phyloP scores from a whole-genome alignment of 371 early-diverging fungal genomes.

The Chytridiales sp. region DNA sequence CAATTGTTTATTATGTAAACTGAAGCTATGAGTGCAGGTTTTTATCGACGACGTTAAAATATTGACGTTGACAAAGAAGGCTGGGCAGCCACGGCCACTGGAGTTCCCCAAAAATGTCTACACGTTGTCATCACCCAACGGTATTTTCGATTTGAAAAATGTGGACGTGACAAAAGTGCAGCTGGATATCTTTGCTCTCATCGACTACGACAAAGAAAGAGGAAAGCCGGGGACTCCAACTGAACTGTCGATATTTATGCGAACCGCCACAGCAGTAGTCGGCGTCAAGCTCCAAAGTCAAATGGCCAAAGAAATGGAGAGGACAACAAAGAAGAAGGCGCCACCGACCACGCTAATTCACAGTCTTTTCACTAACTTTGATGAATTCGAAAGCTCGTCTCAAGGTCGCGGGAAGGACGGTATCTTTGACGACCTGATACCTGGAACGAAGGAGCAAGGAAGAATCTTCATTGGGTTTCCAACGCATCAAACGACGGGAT shows the following conservation, averaged over 20 bases:
- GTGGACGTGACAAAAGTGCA: slow-evolving; percentile 55
- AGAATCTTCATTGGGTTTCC: slow-evolving; percentile 86
- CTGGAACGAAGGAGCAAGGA: slow-evolving; percentile 67
- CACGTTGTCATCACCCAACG: slow-evolving; percentile 59
- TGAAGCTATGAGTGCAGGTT: slow-evolving; percentile 42
- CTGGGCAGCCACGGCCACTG: slow-evolving; percentile 64
- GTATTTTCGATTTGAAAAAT: slow-evolving; percentile 64
- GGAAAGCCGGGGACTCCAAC: slow-evolving; percentile 5
- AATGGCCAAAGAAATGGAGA: slow-evolving; percentile 77
- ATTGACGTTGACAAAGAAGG: slow-evolving; percentile 63
- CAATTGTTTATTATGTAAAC: slow-evolving; percentile 11
- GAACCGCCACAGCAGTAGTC: slow-evolving; percentile 67
- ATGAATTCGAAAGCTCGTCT: slow-evolving; percentile 75
- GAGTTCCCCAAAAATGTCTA: slow-evolving; percentile 44
- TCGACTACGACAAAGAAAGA: slow-evolving; percentile 22
- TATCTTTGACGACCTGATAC: slow-evolving; percentile 64
- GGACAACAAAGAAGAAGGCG: slow-evolving; percentile 86
- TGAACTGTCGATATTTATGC: slow-evolving; percentile 58
- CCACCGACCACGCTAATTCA: slow-evolving; percentile 73
- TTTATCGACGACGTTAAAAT: slow-evolving; percentile 62
- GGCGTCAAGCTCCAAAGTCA: slow-evolving; percentile 55
- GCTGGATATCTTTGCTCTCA: slow-evolving; percentile 56
- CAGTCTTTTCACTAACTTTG: slow-evolving; percentile 65
- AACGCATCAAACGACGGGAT: slow-evolving; percentile 90
- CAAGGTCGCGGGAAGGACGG: slow-evolving; percentile 26